Percentiles rank a stretch among this genome's conserved stretches.
phyloP scores from a whole-genome alignment of 345 rosid species.

The Lumnitzera racemosa region DNA sequence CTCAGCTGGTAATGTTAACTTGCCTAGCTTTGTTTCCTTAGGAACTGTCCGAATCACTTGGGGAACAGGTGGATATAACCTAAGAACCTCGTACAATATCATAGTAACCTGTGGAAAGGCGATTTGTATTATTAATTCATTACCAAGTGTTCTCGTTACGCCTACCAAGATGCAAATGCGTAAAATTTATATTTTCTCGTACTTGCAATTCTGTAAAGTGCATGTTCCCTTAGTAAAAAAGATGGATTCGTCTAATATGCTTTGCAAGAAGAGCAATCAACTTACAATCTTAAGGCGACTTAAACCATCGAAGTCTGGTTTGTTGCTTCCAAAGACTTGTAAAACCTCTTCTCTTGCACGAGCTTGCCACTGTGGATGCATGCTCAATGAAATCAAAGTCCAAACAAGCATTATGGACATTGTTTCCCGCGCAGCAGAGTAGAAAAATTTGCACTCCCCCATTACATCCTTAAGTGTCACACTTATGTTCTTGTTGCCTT shows the following conservation, averaged over 20 bases:
- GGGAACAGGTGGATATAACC: slow-evolving; percentile 31
- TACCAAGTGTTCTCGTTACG: background rate
- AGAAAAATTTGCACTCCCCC: slow-evolving; percentile 15
- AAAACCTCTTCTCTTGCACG: slow-evolving; percentile 15
- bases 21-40: slow-evolving; percentile 31
- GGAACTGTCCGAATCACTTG: slow-evolving; percentile 9
- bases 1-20: slow-evolving; percentile 25
- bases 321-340: slow-evolving; percentile 8
- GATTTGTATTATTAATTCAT: background rate
- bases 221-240: too few relatives aligned
- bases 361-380: slow-evolving; percentile 11
- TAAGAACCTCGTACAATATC: slow-evolving; percentile 42
- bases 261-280: too few relatives aligned
- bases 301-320: slow-evolving; percentile 6
- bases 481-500: slow-evolving; percentile 1
- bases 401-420: slow-evolving; percentile 11
- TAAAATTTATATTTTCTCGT: too few relatives aligned
- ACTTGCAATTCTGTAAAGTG: too few relatives aligned
- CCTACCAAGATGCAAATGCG: too few relatives aligned
- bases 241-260: too few relatives aligned
- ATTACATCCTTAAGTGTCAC: slow-evolving; percentile 11
- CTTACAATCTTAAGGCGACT: slow-evolving; percentile 11
- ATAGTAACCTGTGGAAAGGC: slow-evolving; percentile 21
- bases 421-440: slow-evolving; percentile 14
- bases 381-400: slow-evolving; percentile 10